Evolutionary conservation across 2,329 filamentous ascomycete species (phyloP).

Genomic region (Penicillium decumbens): DNA sequence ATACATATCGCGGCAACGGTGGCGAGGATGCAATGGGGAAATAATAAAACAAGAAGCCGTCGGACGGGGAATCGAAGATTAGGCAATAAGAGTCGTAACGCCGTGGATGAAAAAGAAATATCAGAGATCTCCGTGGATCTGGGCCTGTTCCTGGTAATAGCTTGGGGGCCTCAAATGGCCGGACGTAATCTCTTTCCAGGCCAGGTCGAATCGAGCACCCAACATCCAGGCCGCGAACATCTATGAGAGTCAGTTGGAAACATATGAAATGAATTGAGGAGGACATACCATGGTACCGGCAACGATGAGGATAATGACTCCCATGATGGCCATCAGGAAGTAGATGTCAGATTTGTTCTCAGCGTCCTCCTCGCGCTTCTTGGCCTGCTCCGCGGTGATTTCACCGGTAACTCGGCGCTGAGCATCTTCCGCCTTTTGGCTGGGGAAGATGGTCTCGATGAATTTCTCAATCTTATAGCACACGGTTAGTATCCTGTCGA

Average conservation of each 20-base stretch:
- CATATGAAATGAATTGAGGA: background rate
- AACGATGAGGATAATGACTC: constrained; percentile 67
- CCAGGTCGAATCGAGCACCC: constrained; percentile 76
- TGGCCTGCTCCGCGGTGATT: constrained; percentile 55
- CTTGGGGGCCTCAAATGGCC: constrained; percentile 45
- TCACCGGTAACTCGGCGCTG: constrained; percentile 47
- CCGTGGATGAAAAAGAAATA: constrained; percentile 25
- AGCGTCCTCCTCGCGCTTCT: constrained; percentile 46
- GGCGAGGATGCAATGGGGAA: constrained; percentile 14
- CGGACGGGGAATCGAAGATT: constrained; percentile 25
- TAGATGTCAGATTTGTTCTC: constrained; percentile 54
- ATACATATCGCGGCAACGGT: constrained; percentile 28
- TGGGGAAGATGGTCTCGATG: constrained; percentile 88
- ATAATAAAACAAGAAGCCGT: constrained; percentile 29
- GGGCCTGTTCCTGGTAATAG: constrained; percentile 7
- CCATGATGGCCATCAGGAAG: constrained; percentile 65
- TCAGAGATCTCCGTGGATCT: constrained; percentile 41
- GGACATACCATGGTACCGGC: constrained; percentile 71
- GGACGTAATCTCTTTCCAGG: constrained; percentile 52
- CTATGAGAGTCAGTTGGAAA: constrained; percentile 44
- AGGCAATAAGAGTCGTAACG: constrained; percentile 30
- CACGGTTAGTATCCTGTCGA: constrained; percentile 5
- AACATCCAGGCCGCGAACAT: constrained; percentile 71
- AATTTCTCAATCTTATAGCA: constrained; percentile 80
- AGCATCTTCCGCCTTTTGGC: constrained; percentile 64